These are phyloP conservation scores for Termitomyces titanicus DNA, from an alignment of 768 basidiomycete genomes.

Conservation along the genomic window DNA sequence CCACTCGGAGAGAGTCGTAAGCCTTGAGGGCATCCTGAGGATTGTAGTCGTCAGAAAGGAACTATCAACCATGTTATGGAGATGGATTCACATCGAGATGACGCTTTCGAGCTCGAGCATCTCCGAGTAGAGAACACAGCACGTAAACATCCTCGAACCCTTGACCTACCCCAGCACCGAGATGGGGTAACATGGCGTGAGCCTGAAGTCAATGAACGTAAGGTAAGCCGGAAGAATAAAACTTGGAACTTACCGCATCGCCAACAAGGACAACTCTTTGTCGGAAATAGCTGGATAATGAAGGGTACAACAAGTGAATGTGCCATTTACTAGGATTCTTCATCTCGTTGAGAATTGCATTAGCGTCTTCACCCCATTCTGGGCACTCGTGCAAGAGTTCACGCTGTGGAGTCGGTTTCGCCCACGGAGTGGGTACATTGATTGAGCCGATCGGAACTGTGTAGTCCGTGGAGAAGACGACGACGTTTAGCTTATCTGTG, in stretches of 20 bases:
- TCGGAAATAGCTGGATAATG: constrained; percentile 38
- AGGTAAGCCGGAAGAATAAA: background rate
- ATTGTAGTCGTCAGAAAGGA: background rate
- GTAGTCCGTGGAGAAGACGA: constrained; percentile 35
- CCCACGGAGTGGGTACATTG: constrained; percentile 36
- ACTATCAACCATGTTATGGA: background rate
- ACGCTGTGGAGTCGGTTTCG: constrained; percentile 31
- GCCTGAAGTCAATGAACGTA: constrained; percentile 29
- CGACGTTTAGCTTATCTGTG: constrained; percentile 40
- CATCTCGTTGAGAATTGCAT: constrained; percentile 37
- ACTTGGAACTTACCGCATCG: constrained; percentile 39
- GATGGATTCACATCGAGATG: constrained; percentile 37
- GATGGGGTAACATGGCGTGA: constrained; percentile 56
- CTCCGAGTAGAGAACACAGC: constrained; percentile 41
- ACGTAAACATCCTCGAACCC: constrained; percentile 53
- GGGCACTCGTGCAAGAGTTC: constrained; percentile 40
- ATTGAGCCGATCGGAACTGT: constrained; percentile 23
- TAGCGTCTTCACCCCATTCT: constrained; percentile 45
- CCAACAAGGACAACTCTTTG: constrained; percentile 47
- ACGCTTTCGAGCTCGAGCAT: constrained; percentile 32
- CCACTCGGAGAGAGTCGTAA: constrained; percentile 41
- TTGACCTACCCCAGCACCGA: constrained; percentile 57
- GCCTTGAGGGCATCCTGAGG: constrained; percentile 39
- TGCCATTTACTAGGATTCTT: constrained; percentile 47
- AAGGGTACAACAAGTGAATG: constrained; percentile 47